Conservation (phyloP, 257 asterid genomes). For the Thymus quinquecostatus region DNA sequence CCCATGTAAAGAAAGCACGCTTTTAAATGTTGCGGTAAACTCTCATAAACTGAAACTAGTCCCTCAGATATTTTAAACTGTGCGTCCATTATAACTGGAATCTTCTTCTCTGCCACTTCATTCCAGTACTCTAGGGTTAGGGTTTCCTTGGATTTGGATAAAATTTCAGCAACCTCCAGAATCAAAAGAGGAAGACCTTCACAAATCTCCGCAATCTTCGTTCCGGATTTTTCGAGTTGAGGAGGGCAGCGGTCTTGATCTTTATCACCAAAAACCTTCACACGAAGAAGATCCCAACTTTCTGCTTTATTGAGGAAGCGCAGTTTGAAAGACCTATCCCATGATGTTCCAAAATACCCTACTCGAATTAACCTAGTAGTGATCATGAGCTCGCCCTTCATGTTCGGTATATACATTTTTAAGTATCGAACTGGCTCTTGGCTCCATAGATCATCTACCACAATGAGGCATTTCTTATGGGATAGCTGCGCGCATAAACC, state of each 20-base stretch:
- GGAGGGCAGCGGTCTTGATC: background rate
- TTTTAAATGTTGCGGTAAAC: background rate
- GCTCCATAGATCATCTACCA: conserved; percentile 1
- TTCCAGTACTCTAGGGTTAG: background rate
- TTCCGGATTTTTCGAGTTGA: background rate
- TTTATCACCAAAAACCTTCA: background rate
- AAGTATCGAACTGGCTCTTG: background rate
- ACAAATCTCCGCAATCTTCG: conserved; percentile 16
- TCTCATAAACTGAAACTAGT: background rate
- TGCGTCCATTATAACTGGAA: background rate
- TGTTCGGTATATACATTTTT: background rate
- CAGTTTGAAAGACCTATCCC: background rate
- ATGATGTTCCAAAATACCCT: background rate
- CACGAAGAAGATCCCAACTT: background rate
- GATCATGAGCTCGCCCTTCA: background rate
- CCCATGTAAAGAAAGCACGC: too few species aligned
- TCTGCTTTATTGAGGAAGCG: conserved; percentile 1
- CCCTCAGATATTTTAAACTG: background rate
- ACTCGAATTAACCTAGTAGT: background rate
- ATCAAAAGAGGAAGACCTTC: conserved; percentile 26
- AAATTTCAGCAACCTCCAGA: background rate
- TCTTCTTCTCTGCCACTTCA: background rate
- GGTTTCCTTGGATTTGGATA: background rate
- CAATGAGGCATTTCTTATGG: background rate
- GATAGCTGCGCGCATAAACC: background rate